Evolutionary conservation across 2,329 filamentous ascomycete genomes (phyloP), one percentile per base, ranked within the genome.

Genomic region (Stagonosporopsis tanaceti): DNA sequence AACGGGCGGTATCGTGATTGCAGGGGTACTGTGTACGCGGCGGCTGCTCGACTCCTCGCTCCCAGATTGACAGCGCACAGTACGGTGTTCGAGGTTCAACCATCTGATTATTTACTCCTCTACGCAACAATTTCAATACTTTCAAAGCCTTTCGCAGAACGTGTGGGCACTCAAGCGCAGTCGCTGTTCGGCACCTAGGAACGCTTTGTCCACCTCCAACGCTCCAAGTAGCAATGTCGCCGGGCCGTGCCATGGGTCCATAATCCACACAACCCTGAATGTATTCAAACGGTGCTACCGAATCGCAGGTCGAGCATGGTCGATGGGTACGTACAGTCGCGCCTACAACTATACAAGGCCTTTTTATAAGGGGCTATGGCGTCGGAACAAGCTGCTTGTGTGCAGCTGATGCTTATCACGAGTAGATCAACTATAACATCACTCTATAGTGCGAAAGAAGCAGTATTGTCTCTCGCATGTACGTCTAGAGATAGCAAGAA

Each of bases 161-260:
- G 3, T 7, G 45, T 32, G 46, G 25, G 39, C 22, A 39, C 42
- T 34, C 34, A 22, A 39, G 30, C 45, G 38, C 15, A 27, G 28
- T 44, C 22, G n/a, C 39, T 39, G 52, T 32, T 39, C 39, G 35
- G n/a, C 39, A 28, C 32, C 35, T 44, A 24, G 32, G 32, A 12
- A 17, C 39, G 46, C 52, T 45, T 32, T 39, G 39, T 55, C 52
- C 51, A 41, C 51, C 6, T 41, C 15, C 38, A 39, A 37, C 27
- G 7, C 39, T 34, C 4, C 9, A 53, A 47, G 15, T 11, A 37
- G 51, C 20, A 50, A 24, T 44, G 39, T 38, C 17, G 32, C 52
- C 38, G 45, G 30, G 52, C 52, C 52, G 45, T 38, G 52, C 45
- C 46, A 48, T 25, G 46, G 37, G 14, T 22, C 25, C 34, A 14